Evolutionary conservation across 106 monocot species (phyloP), one percentile per base, ranked within the genome.

Genomic region (Acanthochlamys bracteata): DNA sequence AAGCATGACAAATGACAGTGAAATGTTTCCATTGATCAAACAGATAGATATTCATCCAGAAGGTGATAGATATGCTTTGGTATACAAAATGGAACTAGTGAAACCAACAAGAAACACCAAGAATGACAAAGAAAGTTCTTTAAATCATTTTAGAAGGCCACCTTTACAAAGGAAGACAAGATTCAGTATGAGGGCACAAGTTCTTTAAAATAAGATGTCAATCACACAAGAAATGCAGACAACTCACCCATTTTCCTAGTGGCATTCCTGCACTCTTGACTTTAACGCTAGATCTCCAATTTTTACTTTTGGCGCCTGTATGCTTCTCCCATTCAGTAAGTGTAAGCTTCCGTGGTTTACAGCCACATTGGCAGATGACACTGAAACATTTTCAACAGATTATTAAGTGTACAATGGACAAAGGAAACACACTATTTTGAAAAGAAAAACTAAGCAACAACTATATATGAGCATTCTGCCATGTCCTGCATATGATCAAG

Each of bases 321-420:
- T 99, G 98, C 17, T 83, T 69, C 72, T 99, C 98, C 88, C 91
- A 99, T 69, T 88, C 85, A 64, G 60, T 74, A 68, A 82, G 83
- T 42, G 75, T 74, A 52, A 81, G 65, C 25, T 68, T 80, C 66
- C 75, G 71, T 40, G 72, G 67, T 55, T 86, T 86, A 74, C 98
- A 99, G 16, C 82, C 83, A 74, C 98, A 99, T 19, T 61, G 69
- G 57, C 98, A 99, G 65, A 75, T 51, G 56, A 99, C 78, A 46
- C 98, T 99, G 76, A 6, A 26, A 66, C 7, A 66, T 10, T 55
- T 55, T 21, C 21, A 20, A 20, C n/a, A 55, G 20, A 20, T 54
- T 20, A 46, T 24, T 17, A 49, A 49, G 17, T 9, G 9, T 1
- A 49, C 4, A 10, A 49, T 1, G 3, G 49, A 14, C 17, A 14